These are phyloP conservation scores for Hawksworthiomyces lignivorus DNA, from an alignment of 2,329 filamentous ascomycete genomes.

Conservation along the genomic window DNA sequence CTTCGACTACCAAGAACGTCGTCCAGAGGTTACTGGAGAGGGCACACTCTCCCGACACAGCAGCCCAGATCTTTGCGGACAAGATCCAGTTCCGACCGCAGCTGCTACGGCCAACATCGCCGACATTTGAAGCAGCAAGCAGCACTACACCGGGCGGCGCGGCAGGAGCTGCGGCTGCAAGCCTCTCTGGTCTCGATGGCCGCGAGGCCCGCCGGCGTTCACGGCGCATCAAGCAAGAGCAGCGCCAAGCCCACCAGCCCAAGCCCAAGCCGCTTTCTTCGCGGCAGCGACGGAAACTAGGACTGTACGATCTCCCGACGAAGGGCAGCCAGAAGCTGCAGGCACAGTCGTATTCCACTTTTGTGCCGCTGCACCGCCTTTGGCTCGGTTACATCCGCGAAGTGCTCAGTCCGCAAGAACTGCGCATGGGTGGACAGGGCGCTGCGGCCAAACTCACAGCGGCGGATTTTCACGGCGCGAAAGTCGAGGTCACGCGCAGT, in stretches of 20 bases:
- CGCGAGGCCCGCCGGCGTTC: conserved; percentile 49
- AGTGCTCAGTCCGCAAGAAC: conserved; percentile 54
- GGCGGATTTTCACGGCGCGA: conserved; percentile 86
- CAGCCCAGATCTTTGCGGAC: conserved; percentile 66
- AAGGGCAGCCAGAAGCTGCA: too few species aligned
- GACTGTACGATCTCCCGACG: conserved; percentile 63
- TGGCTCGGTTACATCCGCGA: conserved; percentile 85
- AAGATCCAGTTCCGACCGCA: conserved; percentile 79
- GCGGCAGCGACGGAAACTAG: conserved; percentile 63
- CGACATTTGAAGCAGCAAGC: conserved; percentile 33
- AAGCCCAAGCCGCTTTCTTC: conserved; percentile 68
- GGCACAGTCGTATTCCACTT: conserved; percentile 61
- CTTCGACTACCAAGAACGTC: conserved; percentile 4
- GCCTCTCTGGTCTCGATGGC: conserved; percentile 37
- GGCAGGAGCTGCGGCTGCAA: conserved; percentile 20
- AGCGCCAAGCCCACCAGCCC: conserved; percentile 32
- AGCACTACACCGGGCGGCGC: too few species aligned
- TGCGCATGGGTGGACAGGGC: conserved; percentile 46
- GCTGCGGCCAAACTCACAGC: conserved; percentile 70
- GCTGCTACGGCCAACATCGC: conserved; percentile 68
- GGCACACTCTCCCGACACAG: conserved; percentile 69
- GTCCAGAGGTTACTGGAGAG: conserved; percentile 58
- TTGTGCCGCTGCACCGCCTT: conserved; percentile 66
- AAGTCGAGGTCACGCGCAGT: conserved; percentile 75
- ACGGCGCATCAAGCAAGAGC: conserved; percentile 38